Conservation (phyloP, 345 rosid species). For the Hevea brasiliensis region DNA sequence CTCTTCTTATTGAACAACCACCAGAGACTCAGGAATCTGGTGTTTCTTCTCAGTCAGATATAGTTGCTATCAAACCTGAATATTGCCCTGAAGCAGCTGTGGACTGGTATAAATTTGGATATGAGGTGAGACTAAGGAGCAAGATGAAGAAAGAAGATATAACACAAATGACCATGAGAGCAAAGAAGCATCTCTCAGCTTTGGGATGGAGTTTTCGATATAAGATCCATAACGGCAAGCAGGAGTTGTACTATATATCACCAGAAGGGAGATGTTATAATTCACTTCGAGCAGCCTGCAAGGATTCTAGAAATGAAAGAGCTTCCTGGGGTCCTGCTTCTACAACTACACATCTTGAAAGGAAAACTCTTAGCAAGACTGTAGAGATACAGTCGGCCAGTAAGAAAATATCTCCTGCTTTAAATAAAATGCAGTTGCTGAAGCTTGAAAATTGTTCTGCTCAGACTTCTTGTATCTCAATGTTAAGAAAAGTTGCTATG, state of each 20-base stretch:
- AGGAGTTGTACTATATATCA: conserved; percentile 30
- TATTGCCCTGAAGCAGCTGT: conserved; percentile 49
- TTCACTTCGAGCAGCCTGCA: conserved; percentile 54
- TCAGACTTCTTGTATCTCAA: conserved; percentile 9
- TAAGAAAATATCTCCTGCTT: conserved; percentile 9
- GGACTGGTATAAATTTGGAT: conserved; percentile 33
- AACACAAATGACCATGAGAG: conserved; percentile 28
- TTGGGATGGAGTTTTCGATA: conserved; percentile 47
- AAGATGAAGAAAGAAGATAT: neutral
- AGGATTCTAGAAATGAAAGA: conserved; percentile 21
- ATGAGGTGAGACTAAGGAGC: conserved; percentile 4
- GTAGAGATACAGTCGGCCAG: conserved; percentile 13
- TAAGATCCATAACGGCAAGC: conserved; percentile 13
- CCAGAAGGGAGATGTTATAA: conserved; percentile 38
- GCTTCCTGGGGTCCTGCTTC: conserved; percentile 12
- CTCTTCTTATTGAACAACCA: conserved; percentile 10
- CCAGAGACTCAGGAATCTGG: conserved; percentile 7
- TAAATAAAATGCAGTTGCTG: conserved; percentile 2
- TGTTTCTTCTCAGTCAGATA: conserved; percentile 13
- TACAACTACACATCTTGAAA: conserved; percentile 9
- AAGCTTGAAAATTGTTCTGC: conserved; percentile 10
- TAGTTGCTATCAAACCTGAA: conserved; percentile 27
- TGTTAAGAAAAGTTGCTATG: neutral
- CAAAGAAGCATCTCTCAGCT: conserved; percentile 47
- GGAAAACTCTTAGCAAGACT: conserved; percentile 8